phyloP scores from a whole-genome alignment of 371 early-diverging fungal species.

The Mortierella sp. region DNA sequence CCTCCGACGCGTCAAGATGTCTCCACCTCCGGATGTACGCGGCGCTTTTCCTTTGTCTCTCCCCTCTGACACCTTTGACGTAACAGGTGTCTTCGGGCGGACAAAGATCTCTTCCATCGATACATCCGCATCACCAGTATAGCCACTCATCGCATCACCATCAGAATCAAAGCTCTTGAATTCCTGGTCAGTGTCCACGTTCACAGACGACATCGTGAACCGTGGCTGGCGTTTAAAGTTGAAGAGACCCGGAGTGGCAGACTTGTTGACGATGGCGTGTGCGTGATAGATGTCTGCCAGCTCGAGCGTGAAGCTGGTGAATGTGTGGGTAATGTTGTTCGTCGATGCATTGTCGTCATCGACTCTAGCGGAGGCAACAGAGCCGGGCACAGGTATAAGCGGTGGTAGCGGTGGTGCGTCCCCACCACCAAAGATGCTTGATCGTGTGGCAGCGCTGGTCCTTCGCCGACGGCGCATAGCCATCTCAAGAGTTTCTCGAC shows the following conservation, averaged over 20 bases:
- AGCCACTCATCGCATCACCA: conserved; percentile 51
- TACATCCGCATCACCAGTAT: conserved; percentile 49
- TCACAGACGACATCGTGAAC: conserved; percentile 23
- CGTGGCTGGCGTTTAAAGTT: conserved; percentile 40
- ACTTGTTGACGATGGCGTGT: conserved; percentile 46
- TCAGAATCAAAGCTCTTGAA: conserved; percentile 51
- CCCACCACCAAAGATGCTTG: conserved; percentile 9
- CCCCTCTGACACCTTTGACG: neutral
- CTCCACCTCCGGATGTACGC: conserved; percentile 17
- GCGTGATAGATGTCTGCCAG: conserved; percentile 37
- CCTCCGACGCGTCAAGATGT: conserved; percentile 16
- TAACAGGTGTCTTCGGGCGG: conserved; percentile 26
- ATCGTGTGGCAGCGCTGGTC: conserved; percentile 32
- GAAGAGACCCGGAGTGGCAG: conserved; percentile 42
- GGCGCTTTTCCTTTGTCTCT: conserved; percentile 19
- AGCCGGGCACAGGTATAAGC: no score
- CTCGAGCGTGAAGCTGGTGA: conserved; percentile 48
- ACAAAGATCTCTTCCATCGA: conserved; percentile 50
- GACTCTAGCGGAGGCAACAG: conserved; percentile 5
- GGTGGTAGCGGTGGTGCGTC: no score
- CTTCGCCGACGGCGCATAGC: conserved; percentile 49
- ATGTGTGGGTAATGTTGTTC: conserved; percentile 44
- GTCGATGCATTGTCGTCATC: conserved; percentile 26
- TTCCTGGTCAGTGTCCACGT: conserved; percentile 33
- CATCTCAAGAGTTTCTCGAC: conserved; percentile 52